Evolutionary conservation across 257 asterid species (phyloP), one percentile per base, ranked within the genome.

Genomic region (Penstemon newberryi): DNA sequence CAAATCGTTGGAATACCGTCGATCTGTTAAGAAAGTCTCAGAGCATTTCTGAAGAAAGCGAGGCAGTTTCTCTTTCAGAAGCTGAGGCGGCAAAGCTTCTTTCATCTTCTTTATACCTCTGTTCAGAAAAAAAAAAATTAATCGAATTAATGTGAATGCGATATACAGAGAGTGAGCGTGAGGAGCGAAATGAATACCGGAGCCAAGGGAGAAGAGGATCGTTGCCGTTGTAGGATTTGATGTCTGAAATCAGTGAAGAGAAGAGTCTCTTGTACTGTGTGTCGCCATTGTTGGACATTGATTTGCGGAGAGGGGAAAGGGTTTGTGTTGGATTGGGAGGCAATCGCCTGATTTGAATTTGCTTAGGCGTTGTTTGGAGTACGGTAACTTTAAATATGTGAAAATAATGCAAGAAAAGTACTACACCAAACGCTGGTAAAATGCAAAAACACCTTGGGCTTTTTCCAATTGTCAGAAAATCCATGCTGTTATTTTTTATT

Each of bases 191-290:
- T 39, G 38, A 55, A 5, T 83, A 88, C 99, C 99, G 86, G 18
- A 93, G 87, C 99, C 97, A 93, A 12, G 99, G 99, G 61, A 85
- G 89, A 51, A 93, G 91, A 70, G 96, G 99, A 42, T 93, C 97
- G 19, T 13, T 71, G 55, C 97, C 97, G 13, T 33, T 72, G 69
- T 90, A 93, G 66, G 85, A 81, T 70, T 93, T 93, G 70, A 93
- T 86, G 46, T 93, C 97, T 49, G 97, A 76, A 56, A 90, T 77
- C 40, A 93, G 54, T 12, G 96, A 80, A 7, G 96, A 79, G 80
- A 93, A 88, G 64, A 90, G 80, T 63, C 76, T 73, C 65, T 84
- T 75, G 83, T 70, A 79, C 51, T 70, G 69, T 36, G 78, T 55
- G 67, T 60, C 66, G 72, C 66, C 72, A 63, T 73, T 65, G 75